Percentiles rank a stretch among this genome's conserved stretches.
Conservation (phyloP, 129 eudicot genomes). For the Flaveria trinervia region DNA sequence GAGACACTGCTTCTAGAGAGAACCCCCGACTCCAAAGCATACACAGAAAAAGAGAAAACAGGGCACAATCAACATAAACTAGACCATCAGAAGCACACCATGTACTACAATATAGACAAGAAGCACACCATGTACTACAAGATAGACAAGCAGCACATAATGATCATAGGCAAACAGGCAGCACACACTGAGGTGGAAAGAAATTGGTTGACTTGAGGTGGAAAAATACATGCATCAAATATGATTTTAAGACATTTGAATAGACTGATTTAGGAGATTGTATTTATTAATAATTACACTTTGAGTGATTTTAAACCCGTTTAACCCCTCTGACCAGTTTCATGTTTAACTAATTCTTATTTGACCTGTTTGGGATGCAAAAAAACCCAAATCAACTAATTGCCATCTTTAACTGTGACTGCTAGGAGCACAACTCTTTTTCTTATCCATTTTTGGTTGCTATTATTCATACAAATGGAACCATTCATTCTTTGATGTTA, state of each 20-base stretch:
- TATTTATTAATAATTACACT: neutral
- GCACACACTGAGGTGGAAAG: neutral
- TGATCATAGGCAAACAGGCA: too few species aligned
- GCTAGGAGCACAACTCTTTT: neutral
- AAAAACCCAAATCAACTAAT: too few species aligned
- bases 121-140: too few species aligned
- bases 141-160: too few species aligned
- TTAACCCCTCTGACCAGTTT: neutral
- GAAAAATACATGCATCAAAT: neutral
- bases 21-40: too few species aligned
- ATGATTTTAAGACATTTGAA: neutral
- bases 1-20: too few species aligned
- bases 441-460: neutral
- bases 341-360: neutral
- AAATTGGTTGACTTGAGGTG: constrained; percentile 5
- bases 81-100: too few species aligned
- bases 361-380: too few species aligned
- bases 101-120: too few species aligned
- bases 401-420: too few species aligned
- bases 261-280: neutral
- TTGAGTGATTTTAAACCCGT: neutral
- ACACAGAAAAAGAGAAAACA: too few species aligned
- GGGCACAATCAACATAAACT: too few species aligned
- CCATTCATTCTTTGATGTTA: neutral
- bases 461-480: neutral